Conservation (phyloP, 805 yeast genomes). For the Myxozyma lipomycoides region DNA sequence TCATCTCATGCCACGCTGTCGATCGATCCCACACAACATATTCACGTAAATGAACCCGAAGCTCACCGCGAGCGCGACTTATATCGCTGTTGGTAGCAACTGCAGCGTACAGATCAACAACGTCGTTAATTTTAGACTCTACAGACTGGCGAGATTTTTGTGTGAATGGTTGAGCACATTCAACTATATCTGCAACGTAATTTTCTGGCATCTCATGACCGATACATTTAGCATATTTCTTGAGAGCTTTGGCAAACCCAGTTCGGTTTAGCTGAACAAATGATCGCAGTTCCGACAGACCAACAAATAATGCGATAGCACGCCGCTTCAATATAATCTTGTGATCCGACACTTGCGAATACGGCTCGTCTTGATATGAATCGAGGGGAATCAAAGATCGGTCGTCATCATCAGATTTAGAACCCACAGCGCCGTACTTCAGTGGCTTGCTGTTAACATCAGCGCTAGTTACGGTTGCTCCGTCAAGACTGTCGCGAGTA, state of each 20-base stretch:
- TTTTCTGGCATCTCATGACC: constrained; percentile 44
- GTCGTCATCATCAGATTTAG: not conserved
- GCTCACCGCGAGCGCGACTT: constrained; percentile 46
- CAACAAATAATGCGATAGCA: constrained; percentile 61
- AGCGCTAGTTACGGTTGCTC: not conserved
- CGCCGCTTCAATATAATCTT: constrained; percentile 65
- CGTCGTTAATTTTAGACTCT: constrained; percentile 50
- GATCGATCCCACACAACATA: constrained; percentile 97
- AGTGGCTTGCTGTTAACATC: not conserved
- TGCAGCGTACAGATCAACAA: constrained; percentile 54
- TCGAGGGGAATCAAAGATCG: constrained; percentile 1
- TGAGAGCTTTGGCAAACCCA: constrained; percentile 84
- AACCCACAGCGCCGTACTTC: not conserved
- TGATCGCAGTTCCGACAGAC: constrained; percentile 76
- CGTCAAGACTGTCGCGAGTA: constrained; percentile 6
- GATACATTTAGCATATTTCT: constrained; percentile 85
- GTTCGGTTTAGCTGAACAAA: constrained; percentile 79
- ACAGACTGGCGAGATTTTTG: constrained; percentile 47
- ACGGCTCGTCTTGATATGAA: constrained; percentile 16
- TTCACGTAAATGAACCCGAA: constrained; percentile 65
- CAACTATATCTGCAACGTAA: constrained; percentile 47
- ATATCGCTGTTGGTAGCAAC: constrained; percentile 42
- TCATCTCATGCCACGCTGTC: constrained; percentile 96
- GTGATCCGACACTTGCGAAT: constrained; percentile 45
- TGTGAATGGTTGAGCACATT: constrained; percentile 55